Percentiles rank a stretch among this genome's conserved stretches.
These are phyloP conservation scores for Apiospora hydei DNA, from an alignment of 2,329 filamentous ascomycete genomes.

Conservation along the genomic window DNA sequence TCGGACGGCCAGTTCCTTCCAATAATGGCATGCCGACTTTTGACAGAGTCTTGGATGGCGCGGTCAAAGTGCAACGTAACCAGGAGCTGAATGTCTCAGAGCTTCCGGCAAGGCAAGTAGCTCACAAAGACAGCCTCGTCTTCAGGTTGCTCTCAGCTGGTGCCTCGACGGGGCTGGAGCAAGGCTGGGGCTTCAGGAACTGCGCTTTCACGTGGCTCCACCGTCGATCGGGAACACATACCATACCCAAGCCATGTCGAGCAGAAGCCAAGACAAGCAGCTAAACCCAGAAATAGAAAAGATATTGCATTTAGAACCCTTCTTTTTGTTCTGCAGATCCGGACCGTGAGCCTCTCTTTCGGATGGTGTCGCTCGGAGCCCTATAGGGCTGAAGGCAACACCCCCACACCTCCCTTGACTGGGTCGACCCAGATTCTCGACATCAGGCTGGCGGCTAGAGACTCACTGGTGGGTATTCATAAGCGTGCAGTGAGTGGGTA, in stretches of 20 bases:
- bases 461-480: neutral
- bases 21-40: neutral
- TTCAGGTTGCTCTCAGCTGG: neutral
- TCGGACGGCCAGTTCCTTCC: neutral
- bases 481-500: neutral
- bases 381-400: constrained; percentile 17
- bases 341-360: neutral
- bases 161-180: neutral
- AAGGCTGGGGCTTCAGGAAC: neutral
- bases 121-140: neutral
- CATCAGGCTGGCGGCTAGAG: neutral
- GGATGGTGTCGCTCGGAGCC: neutral
- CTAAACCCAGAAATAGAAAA: neutral
- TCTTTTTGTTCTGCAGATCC: neutral
- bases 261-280: neutral
- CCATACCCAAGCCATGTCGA: neutral
- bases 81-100: neutral
- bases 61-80: neutral
- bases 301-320: neutral
- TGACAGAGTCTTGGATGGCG: neutral
- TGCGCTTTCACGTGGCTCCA: neutral
- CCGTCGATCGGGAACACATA: neutral
- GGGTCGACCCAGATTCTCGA: neutral
- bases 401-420: constrained; percentile 6
- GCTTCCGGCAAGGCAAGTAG: neutral